These are phyloP conservation scores for Mortierella sp. DNA, from an alignment of 371 early-diverging fungal species.

Conservation along the genomic window DNA sequence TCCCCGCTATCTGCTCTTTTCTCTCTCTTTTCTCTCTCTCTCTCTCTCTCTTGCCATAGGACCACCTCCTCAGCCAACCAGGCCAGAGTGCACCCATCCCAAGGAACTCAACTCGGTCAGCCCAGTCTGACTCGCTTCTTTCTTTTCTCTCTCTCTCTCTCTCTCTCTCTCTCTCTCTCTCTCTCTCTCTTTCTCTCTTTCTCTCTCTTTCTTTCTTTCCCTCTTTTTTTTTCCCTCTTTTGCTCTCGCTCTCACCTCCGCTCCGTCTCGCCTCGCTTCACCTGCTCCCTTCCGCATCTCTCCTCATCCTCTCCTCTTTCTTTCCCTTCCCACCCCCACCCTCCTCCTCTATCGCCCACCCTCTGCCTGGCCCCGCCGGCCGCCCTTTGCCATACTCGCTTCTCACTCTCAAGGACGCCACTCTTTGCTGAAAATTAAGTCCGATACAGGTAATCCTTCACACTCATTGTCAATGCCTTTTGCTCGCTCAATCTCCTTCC, in stretches of 20 bases:
- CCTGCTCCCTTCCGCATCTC: not conserved
- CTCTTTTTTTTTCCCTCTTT: too few species aligned
- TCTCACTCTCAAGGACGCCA: constrained; percentile 2
- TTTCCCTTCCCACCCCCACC: not conserved
- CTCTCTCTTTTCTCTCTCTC: too few species aligned
- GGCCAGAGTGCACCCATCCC: not conserved
- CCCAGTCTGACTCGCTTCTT: too few species aligned
- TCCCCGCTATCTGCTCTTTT: too few species aligned
- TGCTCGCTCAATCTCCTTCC: not conserved
- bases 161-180: too few species aligned
- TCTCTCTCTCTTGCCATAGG: not conserved
- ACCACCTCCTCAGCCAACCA: not conserved
- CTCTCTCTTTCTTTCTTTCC: too few species aligned
- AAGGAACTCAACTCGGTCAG: too few species aligned
- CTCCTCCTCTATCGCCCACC: too few species aligned
- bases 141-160: too few species aligned
- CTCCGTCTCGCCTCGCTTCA: not conserved
- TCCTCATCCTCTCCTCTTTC: not conserved
- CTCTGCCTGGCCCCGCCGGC: too few species aligned
- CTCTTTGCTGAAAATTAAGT: not conserved
- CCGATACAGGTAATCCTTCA: not conserved
- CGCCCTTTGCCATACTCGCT: not conserved
- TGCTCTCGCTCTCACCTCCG: not conserved
- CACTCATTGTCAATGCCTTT: not conserved
- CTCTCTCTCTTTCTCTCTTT: too few species aligned